phyloP scores from a whole-genome alignment of 225 moss, liverwort and hornwort genomes.

The Sphagnum contortum region DNA sequence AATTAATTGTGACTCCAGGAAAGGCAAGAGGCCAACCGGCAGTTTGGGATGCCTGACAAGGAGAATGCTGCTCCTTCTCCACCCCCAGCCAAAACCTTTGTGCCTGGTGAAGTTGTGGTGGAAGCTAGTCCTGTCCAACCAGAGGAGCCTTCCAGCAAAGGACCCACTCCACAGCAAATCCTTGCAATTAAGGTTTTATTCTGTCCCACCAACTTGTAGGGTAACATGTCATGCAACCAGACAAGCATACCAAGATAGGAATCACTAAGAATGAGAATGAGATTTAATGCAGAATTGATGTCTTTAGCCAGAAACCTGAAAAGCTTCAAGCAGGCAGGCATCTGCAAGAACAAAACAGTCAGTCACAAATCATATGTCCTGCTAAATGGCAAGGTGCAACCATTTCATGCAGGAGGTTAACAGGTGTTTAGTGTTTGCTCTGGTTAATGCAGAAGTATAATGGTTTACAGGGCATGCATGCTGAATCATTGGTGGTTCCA shows the following conservation, averaged over 20 bases:
- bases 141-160: conserved; percentile 53
- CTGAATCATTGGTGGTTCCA: not conserved
- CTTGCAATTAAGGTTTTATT: conserved; percentile 79
- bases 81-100: conserved; percentile 66
- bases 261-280: not conserved
- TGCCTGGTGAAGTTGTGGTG: conserved; percentile 64
- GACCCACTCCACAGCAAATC: conserved; percentile 87
- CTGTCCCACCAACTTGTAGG: not conserved
- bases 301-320: not conserved
- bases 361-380: no score
- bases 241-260: not conserved
- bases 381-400: no score
- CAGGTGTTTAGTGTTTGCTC: no score
- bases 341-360: no score
- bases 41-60: conserved; percentile 75
- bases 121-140: conserved; percentile 28
- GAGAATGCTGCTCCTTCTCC: conserved; percentile 45
- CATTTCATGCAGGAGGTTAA: no score
- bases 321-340: no score
- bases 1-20: conserved; percentile 54
- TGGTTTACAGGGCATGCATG: no score
- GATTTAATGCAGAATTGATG: not conserved
- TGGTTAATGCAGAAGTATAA: not conserved
- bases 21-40: conserved; percentile 69
- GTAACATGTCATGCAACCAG: not conserved